These are phyloP conservation scores for Pyrenopolyporus hunteri DNA, from an alignment of 495 filamentous ascomycete species.

Conservation along the genomic window DNA sequence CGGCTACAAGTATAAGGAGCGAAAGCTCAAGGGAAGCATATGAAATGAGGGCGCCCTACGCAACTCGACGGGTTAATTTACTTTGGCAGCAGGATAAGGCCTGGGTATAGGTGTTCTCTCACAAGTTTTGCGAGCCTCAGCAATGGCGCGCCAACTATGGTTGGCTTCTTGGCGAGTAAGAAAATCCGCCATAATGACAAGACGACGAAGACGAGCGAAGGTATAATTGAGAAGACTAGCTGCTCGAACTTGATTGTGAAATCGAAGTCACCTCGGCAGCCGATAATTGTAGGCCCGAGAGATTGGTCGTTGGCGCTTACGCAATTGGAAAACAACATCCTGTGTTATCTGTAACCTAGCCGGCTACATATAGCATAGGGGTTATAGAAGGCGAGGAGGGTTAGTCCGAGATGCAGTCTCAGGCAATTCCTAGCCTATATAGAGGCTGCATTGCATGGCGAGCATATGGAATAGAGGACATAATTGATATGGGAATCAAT, in stretches of 20 bases:
- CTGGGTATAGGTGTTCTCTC: conserved; percentile 2
- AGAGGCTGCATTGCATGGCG: too few relatives aligned
- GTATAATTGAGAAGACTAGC: conserved; percentile 52
- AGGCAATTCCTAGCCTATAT: neutral
- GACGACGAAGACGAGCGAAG: conserved; percentile 49
- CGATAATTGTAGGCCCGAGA: conserved; percentile 24
- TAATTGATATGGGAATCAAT: too few relatives aligned
- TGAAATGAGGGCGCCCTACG: conserved; percentile 30
- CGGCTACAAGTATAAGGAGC: conserved; percentile 40
- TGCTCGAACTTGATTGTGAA: conserved; percentile 57
- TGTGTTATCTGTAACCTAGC: too few relatives aligned
- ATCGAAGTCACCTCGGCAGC: conserved; percentile 48
- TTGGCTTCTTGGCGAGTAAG: conserved; percentile 42
- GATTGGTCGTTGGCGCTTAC: conserved; percentile 24
- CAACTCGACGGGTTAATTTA: neutral
- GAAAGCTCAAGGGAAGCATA: conserved; percentile 46
- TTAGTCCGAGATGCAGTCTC: neutral
- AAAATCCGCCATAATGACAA: conserved; percentile 45
- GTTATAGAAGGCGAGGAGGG: neutral
- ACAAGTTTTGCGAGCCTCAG: conserved; percentile 49
- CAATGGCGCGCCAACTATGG: conserved; percentile 43
- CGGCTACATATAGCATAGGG: too few relatives aligned
- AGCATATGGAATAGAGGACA: too few relatives aligned
- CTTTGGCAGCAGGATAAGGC: neutral
- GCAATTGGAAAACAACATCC: conserved; percentile 23